Evolutionary conservation across 306 rosid species (phyloP), one percentile per base, ranked within the genome.

Genomic region (Corylus avellana): DNA sequence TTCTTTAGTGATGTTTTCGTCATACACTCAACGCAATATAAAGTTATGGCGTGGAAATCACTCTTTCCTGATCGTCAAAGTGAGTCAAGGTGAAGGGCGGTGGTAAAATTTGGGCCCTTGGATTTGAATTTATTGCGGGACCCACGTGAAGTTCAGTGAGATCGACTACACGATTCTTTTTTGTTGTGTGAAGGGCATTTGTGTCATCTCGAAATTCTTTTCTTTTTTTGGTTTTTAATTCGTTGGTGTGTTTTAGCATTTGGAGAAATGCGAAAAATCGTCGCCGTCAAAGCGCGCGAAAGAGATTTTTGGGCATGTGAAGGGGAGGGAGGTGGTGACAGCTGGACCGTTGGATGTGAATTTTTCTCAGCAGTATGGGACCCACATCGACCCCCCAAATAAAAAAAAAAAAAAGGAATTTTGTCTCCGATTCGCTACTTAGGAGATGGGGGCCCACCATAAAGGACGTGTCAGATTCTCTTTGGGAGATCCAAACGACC

Each of bases 211-310:
- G 0, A 22, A 57, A 50, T 71, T 62, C 7, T n/a, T 63, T 69
- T 22, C 2, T 50, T 32, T 12, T 4, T 44, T 2, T 4, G 51
- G 51, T 27, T 32, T 17, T 72, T 66, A 48, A 67, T 57, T 55
- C 51, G 22, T 25, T 37, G 3, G 42, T 39, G 37, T 14, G 46
- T 35, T 47, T 61, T 59, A 35, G 70, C 5, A 13, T 48, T 44
- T 1, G 59, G 70, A 71, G 59, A 79, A 82, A 72, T 79, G 94
- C 82, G 80, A 59, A 90, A 84, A 84, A 79, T 82, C 92, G 93
- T 78, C 90, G 92, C 88, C 93, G 96, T 91, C 84, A 77, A 89
- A 79, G 86, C 79, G 69, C 77, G 67, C 22, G 49, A 37, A 57
- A 53, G 83, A 49, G 63, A 76, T 48, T 77, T 66, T 46, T n/a